These are phyloP conservation scores for Arthrocladium fulminans DNA, from an alignment of 2,329 filamentous ascomycete species.

Conservation along the genomic window DNA sequence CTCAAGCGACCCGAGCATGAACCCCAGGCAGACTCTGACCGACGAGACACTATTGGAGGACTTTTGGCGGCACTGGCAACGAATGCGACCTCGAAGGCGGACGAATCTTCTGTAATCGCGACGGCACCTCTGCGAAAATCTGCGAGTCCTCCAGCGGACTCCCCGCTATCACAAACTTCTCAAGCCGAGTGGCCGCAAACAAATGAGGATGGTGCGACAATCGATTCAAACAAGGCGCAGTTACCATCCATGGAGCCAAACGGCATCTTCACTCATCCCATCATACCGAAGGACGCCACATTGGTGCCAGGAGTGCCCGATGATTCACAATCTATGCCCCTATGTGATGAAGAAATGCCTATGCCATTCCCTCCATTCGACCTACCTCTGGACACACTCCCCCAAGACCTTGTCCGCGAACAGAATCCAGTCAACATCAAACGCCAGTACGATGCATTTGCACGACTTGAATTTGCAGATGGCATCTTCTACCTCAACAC, in stretches of 20 bases:
- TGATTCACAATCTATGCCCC: background rate
- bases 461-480: constrained; percentile 56
- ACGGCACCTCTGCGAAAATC: background rate
- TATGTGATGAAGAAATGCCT: constrained; percentile 10
- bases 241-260: constrained; percentile 5
- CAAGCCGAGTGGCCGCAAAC: background rate
- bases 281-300: background rate
- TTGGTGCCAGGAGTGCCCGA: background rate
- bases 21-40: constrained; percentile 6
- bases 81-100: background rate
- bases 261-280: background rate
- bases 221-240: constrained; percentile 4
- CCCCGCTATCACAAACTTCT: constrained; percentile 3
- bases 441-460: constrained; percentile 47
- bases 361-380: constrained; percentile 12
- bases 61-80: constrained; percentile 7
- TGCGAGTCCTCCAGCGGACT: constrained; percentile 3
- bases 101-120: background rate
- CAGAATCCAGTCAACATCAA: constrained; percentile 11
- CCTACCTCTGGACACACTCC: constrained; percentile 3
- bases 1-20: constrained; percentile 7
- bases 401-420: background rate
- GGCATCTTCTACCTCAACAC: constrained; percentile 59
- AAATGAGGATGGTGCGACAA: constrained; percentile 1
- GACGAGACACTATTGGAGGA: constrained; percentile 5